Evolutionary conservation across 1,139 yeast species (phyloP), one percentile per base, ranked within the genome.

Genomic region (Candida anutae): DNA sequence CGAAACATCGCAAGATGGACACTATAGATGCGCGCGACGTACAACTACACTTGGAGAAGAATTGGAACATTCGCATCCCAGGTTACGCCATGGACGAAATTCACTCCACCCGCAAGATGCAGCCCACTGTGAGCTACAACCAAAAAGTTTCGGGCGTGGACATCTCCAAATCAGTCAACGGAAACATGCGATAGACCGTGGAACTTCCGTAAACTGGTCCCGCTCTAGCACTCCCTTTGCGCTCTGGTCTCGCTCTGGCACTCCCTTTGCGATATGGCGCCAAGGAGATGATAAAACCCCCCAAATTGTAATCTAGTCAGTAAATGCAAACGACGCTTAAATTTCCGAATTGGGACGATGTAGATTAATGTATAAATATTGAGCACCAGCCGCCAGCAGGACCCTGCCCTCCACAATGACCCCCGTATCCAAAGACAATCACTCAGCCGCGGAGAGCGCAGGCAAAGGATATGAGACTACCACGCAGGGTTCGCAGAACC

Each of bases 1-100:
- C 99, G 12, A 90, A 90, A 50, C 96, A 88, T 47, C 71, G 98
- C 39, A 85, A 85, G 50, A 74, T 85, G n/a, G 95, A 88, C 37
- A 72, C 77, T 28, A 63, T 90, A 23, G 97, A 90, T 44, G 84
- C 83, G 13, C 77, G 79, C 44, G 98, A 90, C 51, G 74, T 93
- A 28, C 98, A 90, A 55, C 58, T 90, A 33, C 95, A 90, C 51
- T 62, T 90, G 43, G 98, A 93, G 46, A 74, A 88, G 41, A 90
- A 88, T 50, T 90, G 97, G 97, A 88, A 88, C 50, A 84, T 90
- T 35, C 72, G 94, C 41, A 74, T 90, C 16, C 97, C 98, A 0
- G 98, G 98, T 2, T 85, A 78, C 53, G 74, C 94, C 12, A 74
- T 85, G 41, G 98, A 90, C 54, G 97, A 88, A 46, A 80, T 88